Conservation (phyloP, 192 early-diverging fungal species). For the Mortierella claussenii region DNA sequence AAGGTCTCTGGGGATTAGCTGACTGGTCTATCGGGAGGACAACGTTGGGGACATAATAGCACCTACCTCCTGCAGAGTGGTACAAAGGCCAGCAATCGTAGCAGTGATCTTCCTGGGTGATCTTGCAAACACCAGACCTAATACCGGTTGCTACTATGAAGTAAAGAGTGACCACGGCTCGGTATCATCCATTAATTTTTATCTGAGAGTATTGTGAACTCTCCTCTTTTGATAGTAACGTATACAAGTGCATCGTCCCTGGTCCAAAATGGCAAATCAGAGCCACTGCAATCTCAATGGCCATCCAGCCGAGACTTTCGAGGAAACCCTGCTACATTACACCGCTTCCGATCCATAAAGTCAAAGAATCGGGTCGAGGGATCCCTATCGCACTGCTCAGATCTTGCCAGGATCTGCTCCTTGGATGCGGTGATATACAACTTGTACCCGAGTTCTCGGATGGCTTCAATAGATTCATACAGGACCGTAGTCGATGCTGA, state of each 20-base stretch:
- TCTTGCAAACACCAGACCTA: slow-evolving; percentile 21
- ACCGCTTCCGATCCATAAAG: slow-evolving; percentile 20
- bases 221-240: not conserved
- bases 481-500: slow-evolving; percentile 20
- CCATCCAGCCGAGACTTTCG: slow-evolving; percentile 5
- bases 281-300: slow-evolving; percentile 29
- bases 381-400: not conserved
- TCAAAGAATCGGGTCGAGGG: slow-evolving; percentile 36
- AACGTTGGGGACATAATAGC: not conserved
- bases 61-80: slow-evolving; percentile 67
- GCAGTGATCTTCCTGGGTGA: slow-evolving; percentile 56
- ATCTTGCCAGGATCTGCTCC: slow-evolving; percentile 7
- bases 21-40: not conserved
- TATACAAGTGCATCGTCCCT: slow-evolving; percentile 54
- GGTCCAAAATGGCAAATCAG: slow-evolving; percentile 63
- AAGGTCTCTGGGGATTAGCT: not conserved
- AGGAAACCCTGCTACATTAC: slow-evolving; percentile 32
- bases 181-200: not conserved
- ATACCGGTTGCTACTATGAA: slow-evolving; percentile 31
- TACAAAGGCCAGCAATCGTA: slow-evolving; percentile 69
- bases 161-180: not conserved
- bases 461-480: slow-evolving; percentile 31
- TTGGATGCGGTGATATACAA: slow-evolving; percentile 39
- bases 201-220: not conserved
- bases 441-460: slow-evolving; percentile 23